A percentile compares a stretch with the other conserved stretches of the same genome.
These are phyloP conservation scores for Herpotrichia juniperi DNA, from an alignment of 2,329 filamentous ascomycete genomes.

Conservation along the genomic window DNA sequence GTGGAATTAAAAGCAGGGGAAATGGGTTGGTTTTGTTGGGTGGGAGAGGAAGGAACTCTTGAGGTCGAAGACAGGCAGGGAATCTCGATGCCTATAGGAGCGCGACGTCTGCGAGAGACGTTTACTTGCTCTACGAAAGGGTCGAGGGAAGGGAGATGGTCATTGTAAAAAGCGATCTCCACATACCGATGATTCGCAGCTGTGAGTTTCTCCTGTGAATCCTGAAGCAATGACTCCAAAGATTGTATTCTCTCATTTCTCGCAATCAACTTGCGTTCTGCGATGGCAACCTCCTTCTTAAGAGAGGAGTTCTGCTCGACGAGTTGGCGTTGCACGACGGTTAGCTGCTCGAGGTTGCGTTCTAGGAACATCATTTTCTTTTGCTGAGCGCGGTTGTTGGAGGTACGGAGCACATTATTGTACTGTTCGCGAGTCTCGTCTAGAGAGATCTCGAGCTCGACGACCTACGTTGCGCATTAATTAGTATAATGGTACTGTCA, in stretches of 20 bases:
- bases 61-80: neutral
- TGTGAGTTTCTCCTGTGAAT: conserved; percentile 98
- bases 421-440: conserved; percentile 99
- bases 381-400: conserved; percentile 97
- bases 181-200: conserved; percentile 95
- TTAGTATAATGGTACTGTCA: conserved; percentile 22
- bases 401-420: conserved; percentile 95
- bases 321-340: conserved; percentile 94
- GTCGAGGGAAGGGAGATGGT: neutral
- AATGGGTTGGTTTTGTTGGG: neutral
- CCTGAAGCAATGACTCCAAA: conserved; percentile 87
- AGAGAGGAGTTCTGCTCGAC: conserved; percentile 96
- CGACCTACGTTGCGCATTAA: conserved; percentile 60
- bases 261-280: conserved; percentile 94
- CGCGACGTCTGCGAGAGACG: neutral
- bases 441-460: conserved; percentile 96
- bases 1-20: neutral
- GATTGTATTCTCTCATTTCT: conserved; percentile 96
- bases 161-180: conserved; percentile 12
- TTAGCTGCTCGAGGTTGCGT: conserved; percentile 96
- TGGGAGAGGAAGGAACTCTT: neutral
- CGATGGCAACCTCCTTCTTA: conserved; percentile 99
- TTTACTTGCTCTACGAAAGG: neutral
- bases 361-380: conserved; percentile 99
- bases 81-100: neutral